Percentiles rank a stretch among this genome's conserved stretches.
These are phyloP conservation scores for Cruciata laevipes DNA, from an alignment of 257 asterid species.

Conservation along the genomic window DNA sequence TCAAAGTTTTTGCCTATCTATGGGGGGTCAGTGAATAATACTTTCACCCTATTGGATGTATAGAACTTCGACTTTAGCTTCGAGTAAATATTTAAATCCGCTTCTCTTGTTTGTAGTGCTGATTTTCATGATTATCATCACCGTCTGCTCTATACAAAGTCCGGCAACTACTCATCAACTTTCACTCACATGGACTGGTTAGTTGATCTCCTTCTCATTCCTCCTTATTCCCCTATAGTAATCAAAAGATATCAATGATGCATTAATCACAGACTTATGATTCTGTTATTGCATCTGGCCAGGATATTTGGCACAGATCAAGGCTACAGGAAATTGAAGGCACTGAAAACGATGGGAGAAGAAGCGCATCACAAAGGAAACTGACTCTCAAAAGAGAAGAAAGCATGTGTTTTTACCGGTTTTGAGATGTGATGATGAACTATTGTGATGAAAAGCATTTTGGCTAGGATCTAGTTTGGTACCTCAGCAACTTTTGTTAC, in stretches of 20 bases:
- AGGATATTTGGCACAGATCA: constrained; percentile 92
- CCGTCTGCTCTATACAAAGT: constrained; percentile 88
- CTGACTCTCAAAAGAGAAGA: constrained; percentile 20
- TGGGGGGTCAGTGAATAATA: constrained; percentile 67
- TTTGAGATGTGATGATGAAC: constrained; percentile 16
- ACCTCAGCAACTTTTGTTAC: constrained; percentile 19
- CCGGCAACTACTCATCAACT: constrained; percentile 95
- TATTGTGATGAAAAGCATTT: constrained; percentile 21
- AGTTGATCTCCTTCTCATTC: constrained; percentile 16
- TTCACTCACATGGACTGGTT: constrained; percentile 98
- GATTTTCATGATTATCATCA: constrained; percentile 99
- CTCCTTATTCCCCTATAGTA: background rate
- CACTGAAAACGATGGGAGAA: constrained; percentile 45
- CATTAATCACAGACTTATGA: background rate
- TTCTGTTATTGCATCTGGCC: constrained; percentile 5
- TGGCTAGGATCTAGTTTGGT: constrained; percentile 18
- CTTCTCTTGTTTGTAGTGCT: constrained; percentile 51
- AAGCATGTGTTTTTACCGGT: constrained; percentile 10
- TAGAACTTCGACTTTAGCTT: constrained; percentile 4
- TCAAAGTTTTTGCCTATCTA: constrained; percentile 91
- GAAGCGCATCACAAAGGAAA: constrained; percentile 37
- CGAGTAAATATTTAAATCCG: constrained; percentile 10
- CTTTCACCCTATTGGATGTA: background rate
- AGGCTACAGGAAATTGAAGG: constrained; percentile 85
- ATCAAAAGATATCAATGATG: background rate